Evolutionary conservation across 225 moss, liverwort and hornwort species (phyloP).

Genomic region (Sphagnum contortum): DNA sequence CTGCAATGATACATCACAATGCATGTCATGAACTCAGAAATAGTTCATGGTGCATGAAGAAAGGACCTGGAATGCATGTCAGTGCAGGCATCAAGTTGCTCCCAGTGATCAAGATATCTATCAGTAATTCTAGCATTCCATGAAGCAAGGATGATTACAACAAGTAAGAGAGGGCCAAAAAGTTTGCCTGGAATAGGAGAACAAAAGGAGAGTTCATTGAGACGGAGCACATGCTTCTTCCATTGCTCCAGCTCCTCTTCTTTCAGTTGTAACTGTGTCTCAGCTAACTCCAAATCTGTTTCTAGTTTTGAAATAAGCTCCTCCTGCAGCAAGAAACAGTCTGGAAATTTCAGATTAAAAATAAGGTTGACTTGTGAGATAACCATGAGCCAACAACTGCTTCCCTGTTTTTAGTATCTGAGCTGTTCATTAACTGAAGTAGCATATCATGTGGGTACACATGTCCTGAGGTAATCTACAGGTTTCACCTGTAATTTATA

Average conservation of each 20-base stretch:
- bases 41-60: too few relatives aligned
- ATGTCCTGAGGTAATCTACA: too few relatives aligned
- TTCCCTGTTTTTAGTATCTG: too few relatives aligned
- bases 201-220: slow-evolving; percentile 11
- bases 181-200: slow-evolving; percentile 7
- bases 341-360: background rate
- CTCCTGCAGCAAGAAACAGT: slow-evolving; percentile 22
- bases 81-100: too few relatives aligned
- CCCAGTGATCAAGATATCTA: too few relatives aligned
- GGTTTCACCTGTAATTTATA: slow-evolving; percentile 25
- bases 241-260: slow-evolving; percentile 46
- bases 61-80: too few relatives aligned
- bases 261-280: slow-evolving; percentile 27
- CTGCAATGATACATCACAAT: background rate
- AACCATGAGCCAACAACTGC: background rate
- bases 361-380: background rate
- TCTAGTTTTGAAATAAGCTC: slow-evolving; percentile 34
- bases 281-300: slow-evolving; percentile 37
- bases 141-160: background rate
- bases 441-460: too few relatives aligned
- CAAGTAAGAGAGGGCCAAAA: background rate
- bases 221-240: slow-evolving; percentile 14
- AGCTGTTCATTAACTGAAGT: too few relatives aligned
- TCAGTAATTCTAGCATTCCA: background rate
- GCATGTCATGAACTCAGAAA: too few relatives aligned